Conservation (phyloP, 2,329 filamentous ascomycete species). For the Cercospora zeina region DNA sequence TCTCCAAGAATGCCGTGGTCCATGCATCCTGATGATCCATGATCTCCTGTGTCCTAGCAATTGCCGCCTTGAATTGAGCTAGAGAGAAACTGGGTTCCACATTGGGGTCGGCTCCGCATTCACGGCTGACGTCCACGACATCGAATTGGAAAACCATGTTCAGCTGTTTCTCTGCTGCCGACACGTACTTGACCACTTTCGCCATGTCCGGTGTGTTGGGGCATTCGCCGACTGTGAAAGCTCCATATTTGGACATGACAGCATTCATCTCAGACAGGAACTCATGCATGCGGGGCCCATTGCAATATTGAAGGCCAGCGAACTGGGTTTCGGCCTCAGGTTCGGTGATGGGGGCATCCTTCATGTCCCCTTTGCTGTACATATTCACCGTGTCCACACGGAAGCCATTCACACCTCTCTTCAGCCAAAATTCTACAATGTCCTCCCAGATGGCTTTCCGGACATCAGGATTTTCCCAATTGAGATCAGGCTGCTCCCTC, state of each 20-base stretch:
- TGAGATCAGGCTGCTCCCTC: conserved; percentile 50
- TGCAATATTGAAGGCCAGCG: conserved; percentile 11
- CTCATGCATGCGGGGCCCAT: conserved; percentile 15
- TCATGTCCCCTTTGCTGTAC: conserved; percentile 48
- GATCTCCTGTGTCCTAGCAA: conserved; percentile 8
- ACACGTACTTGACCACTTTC: conserved; percentile 47
- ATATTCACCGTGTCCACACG: conserved; percentile 52
- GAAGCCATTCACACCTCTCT: conserved; percentile 45
- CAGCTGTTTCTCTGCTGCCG: conserved; percentile 56
- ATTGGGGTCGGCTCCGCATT: background rate
- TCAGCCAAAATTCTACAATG: conserved; percentile 51
- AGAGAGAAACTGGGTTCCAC: conserved; percentile 14
- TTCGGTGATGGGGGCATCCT: conserved; percentile 46
- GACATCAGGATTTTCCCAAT: conserved; percentile 50
- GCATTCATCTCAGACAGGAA: conserved; percentile 25
- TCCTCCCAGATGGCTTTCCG: conserved; percentile 47
- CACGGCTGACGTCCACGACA: conserved; percentile 11
- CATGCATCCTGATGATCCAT: conserved; percentile 55
- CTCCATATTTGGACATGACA: conserved; percentile 50
- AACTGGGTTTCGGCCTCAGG: conserved; percentile 13
- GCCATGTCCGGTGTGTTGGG: conserved; percentile 45
- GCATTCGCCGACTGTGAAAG: conserved; percentile 55
- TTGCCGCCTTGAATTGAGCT: conserved; percentile 8
- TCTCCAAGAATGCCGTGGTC: conserved; percentile 65
- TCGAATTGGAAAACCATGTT: conserved; percentile 65